Conservation (phyloP, 306 rosid species). For the Argentina anserina region DNA sequence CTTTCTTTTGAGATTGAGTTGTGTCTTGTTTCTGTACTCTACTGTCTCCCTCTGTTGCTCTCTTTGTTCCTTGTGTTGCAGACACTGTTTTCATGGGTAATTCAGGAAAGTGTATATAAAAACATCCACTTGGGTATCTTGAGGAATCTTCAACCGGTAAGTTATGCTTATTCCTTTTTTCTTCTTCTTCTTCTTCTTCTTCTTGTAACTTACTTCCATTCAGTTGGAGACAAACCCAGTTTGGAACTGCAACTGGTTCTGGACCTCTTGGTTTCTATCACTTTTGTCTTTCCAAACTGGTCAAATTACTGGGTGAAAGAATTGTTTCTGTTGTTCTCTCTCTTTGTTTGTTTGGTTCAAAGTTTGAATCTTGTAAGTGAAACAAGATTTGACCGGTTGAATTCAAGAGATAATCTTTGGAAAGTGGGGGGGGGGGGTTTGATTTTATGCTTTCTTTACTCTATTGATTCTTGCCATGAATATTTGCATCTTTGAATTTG, state of each 20-base stretch:
- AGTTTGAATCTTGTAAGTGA: slow-evolving; percentile 22
- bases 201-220: slow-evolving; percentile 2
- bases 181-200: too few relatives aligned
- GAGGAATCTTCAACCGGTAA: slow-evolving; percentile 44
- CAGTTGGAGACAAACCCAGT: not conserved
- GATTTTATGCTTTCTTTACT: not conserved
- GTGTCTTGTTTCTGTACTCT: not conserved
- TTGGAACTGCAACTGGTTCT: slow-evolving; percentile 1
- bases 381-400: slow-evolving; percentile 11
- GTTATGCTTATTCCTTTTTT: slow-evolving; percentile 22
- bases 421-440: slow-evolving; percentile 14
- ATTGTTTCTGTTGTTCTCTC: not conserved
- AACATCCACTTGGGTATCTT: slow-evolving; percentile 41
- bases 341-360: slow-evolving; percentile 18
- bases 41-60: not conserved
- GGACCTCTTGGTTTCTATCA: not conserved
- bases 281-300: not conserved
- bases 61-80: slow-evolving; percentile 24
- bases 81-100: slow-evolving; percentile 14
- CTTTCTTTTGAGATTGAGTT: not conserved
- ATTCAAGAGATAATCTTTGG: slow-evolving; percentile 19
- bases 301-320: not conserved
- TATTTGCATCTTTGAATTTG: not conserved
- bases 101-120: not conserved
- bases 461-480: slow-evolving; percentile 14